These are phyloP conservation scores for Gossypium anomalum DNA, from an alignment of 345 rosid species.

Conservation along the genomic window DNA sequence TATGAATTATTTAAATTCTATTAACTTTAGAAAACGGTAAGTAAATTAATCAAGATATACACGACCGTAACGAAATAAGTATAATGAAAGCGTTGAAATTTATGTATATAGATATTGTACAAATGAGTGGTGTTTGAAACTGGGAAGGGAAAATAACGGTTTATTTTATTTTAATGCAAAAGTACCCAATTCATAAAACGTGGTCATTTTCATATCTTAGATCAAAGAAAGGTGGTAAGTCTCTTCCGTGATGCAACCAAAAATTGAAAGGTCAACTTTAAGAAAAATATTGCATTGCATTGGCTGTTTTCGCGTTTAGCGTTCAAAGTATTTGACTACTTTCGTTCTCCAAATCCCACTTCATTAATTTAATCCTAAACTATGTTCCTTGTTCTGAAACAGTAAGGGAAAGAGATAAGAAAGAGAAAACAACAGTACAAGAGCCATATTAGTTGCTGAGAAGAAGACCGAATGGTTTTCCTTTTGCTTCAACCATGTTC, in stretches of 20 bases:
- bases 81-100: too few species aligned
- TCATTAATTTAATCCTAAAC: background rate
- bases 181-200: background rate
- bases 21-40: too few species aligned
- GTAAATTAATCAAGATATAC: too few species aligned
- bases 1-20: too few species aligned
- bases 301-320: background rate
- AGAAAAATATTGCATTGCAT: background rate
- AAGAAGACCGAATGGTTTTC: too few species aligned
- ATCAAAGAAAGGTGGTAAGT: background rate
- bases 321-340: constrained; percentile 1
- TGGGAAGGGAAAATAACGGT: background rate
- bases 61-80: too few species aligned
- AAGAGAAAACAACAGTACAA: too few species aligned
- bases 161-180: too few species aligned
- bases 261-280: background rate
- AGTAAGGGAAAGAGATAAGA: background rate
- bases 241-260: too few species aligned
- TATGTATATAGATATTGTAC: background rate
- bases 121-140: background rate
- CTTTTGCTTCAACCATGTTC: background rate
- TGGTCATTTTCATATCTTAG: too few species aligned
- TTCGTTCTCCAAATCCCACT: background rate
- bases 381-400: background rate
- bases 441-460: too few species aligned